Evolutionary conservation across 2,329 filamentous ascomycete genomes (phyloP).

Genomic region (Teratosphaeria viscida): DNA sequence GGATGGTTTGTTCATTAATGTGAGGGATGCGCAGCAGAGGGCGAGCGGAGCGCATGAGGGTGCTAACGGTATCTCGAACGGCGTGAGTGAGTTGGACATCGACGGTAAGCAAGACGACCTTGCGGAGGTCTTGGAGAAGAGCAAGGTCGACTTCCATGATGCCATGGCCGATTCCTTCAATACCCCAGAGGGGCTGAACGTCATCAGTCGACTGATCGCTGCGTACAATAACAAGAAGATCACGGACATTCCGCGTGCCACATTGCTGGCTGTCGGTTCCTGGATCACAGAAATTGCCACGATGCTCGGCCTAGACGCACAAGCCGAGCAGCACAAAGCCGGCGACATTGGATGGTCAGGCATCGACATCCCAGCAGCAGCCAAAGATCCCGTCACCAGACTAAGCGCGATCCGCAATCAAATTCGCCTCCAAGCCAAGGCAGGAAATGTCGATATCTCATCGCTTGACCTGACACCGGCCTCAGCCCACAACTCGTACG

Average conservation of each 20-base stretch:
- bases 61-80: conserved; percentile 6
- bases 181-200: conserved; percentile 66
- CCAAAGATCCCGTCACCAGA: conserved; percentile 52
- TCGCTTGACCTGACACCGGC: conserved; percentile 13
- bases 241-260: conserved; percentile 33
- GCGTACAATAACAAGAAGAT: conserved; percentile 54
- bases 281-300: conserved; percentile 79
- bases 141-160: conserved; percentile 48
- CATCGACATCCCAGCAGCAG: conserved; percentile 49
- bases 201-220: conserved; percentile 68
- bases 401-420: conserved; percentile 48
- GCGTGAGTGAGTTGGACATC: conserved; percentile 1
- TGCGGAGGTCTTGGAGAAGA: conserved; percentile 38
- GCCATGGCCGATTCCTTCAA: conserved; percentile 80
- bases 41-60: conserved; percentile 1
- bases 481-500: conserved; percentile 32
- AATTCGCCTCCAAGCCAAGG: conserved; percentile 46
- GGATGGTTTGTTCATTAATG: conserved; percentile 57
- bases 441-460: conserved; percentile 29
- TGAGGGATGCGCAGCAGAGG: conserved; percentile 36
- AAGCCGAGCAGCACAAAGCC: conserved; percentile 22
- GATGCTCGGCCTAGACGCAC: conserved; percentile 69
- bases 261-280: conserved; percentile 49
- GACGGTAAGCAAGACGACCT: conserved; percentile 14
- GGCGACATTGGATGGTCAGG: conserved; percentile 53